Percentiles rank a stretch among this genome's conserved stretches.
These are phyloP conservation scores for Sanghuangporus weigelae DNA, from an alignment of 1,284 basidiomycete species.

Conservation along the genomic window DNA sequence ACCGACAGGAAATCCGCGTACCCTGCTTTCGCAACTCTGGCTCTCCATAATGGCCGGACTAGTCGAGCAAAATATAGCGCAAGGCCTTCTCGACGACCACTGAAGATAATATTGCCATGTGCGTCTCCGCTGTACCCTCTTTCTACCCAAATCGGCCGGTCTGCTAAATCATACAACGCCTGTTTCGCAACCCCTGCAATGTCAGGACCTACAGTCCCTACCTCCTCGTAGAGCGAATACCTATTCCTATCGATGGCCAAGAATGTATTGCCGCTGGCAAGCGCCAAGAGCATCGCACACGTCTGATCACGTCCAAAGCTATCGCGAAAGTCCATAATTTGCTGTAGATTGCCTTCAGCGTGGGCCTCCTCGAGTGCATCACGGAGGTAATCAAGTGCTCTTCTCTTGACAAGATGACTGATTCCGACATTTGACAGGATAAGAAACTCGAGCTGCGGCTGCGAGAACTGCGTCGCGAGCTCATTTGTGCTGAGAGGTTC, in stretches of 20 bases:
- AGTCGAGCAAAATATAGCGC: conserved; percentile 84
- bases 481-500: conserved; percentile 63
- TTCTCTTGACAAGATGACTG: conserved; percentile 76
- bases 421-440: conserved; percentile 83
- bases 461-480: conserved; percentile 73
- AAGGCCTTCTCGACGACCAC: conserved; percentile 86
- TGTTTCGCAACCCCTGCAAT: conserved; percentile 68
- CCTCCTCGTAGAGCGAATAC: conserved; percentile 37
- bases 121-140: conserved; percentile 62
- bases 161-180: conserved; percentile 81
- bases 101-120: conserved; percentile 74
- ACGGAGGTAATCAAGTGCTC: conserved; percentile 78
- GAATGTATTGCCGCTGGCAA: conserved; percentile 72
- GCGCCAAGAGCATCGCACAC: conserved; percentile 86
- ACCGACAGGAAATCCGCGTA: conserved; percentile 28
- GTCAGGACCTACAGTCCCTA: conserved; percentile 53
- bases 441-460: conserved; percentile 74
- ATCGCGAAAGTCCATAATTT: conserved; percentile 69
- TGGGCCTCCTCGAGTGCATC: conserved; percentile 71
- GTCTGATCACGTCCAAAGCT: conserved; percentile 88
- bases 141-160: conserved; percentile 75
- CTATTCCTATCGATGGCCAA: conserved; percentile 43
- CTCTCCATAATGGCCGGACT: conserved; percentile 84
- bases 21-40: conserved; percentile 64
- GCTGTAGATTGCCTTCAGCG: conserved; percentile 58